These are phyloP conservation scores for Hemerocallis citrina DNA, from an alignment of 106 monocot species.

Conservation along the genomic window DNA sequence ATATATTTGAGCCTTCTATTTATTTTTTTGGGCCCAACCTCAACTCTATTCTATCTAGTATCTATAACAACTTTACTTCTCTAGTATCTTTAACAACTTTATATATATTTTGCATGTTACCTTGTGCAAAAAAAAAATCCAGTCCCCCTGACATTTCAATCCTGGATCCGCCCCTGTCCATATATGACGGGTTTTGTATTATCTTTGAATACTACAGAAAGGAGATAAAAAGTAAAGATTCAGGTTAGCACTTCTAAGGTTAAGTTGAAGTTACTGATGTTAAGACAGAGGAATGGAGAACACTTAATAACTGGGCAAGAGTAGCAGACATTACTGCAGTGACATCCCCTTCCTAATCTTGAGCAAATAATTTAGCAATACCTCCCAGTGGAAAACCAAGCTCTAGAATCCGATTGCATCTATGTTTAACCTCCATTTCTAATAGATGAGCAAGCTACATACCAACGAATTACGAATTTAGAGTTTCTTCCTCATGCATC, in stretches of 20 bases:
- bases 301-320: conserved; percentile 88
- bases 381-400: conserved; percentile 90
- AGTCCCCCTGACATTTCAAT: no score
- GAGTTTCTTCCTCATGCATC: no score
- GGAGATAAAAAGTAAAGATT: neutral
- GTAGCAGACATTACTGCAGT: conserved; percentile 96
- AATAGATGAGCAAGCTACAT: conserved; percentile 77
- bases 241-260: neutral
- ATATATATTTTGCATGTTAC: no score
- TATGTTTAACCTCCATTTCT: conserved; percentile 96
- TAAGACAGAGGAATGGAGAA: no score
- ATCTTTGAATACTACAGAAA: conserved; percentile 55
- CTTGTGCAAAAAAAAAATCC: no score
- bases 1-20: no score
- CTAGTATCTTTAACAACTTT: no score
- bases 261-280: neutral
- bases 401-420: conserved; percentile 87
- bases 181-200: conserved; percentile 75
- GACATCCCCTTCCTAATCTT: conserved; percentile 97
- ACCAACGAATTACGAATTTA: no score
- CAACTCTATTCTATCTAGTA: no score
- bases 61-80: no score
- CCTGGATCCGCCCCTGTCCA: no score
- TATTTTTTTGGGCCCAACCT: no score
- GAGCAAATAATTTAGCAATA: conserved; percentile 86